These are phyloP conservation scores for Gypsophila paniculata DNA, from an alignment of 179 eudicot genomes.

Conservation along the genomic window DNA sequence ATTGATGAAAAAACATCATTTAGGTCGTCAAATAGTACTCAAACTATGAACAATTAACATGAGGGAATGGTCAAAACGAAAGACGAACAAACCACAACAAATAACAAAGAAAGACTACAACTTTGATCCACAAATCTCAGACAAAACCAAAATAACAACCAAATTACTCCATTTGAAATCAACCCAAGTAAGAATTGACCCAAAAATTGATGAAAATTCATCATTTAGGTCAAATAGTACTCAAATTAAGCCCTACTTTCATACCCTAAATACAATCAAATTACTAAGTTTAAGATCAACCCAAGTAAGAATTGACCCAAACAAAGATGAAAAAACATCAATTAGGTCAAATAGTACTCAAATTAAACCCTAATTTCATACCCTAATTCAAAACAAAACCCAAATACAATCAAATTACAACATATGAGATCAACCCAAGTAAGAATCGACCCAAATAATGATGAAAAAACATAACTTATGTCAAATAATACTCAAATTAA, in stretches of 20 bases:
- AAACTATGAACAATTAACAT: no score
- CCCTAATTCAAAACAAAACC: not conserved
- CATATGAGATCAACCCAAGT: not conserved
- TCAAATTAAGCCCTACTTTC: no score
- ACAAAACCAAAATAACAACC: no score
- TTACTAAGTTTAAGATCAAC: no score
- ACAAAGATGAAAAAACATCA: not conserved
- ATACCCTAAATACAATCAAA: no score
- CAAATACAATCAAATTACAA: not conserved
- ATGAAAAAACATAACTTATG: not conserved
- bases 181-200: not conserved
- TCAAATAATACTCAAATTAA: not conserved
- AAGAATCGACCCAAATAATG: not conserved
- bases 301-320: not conserved
- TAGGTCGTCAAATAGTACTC: not conserved
- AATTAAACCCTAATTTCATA: no score
- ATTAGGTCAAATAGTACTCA: not conserved
- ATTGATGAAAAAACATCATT: no score
- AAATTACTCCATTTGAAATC: no score
- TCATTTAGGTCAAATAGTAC: not conserved
- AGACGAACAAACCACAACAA: no score
- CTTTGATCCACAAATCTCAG: no score
- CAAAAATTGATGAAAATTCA: not conserved
- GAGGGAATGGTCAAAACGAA: no score
- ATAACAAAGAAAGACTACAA: no score